A percentile compares a stretch with the other conserved stretches of the same genome.
Evolutionary conservation across 148 eudicot genomes (phyloP).

Genomic region (Diospyros lotus): DNA sequence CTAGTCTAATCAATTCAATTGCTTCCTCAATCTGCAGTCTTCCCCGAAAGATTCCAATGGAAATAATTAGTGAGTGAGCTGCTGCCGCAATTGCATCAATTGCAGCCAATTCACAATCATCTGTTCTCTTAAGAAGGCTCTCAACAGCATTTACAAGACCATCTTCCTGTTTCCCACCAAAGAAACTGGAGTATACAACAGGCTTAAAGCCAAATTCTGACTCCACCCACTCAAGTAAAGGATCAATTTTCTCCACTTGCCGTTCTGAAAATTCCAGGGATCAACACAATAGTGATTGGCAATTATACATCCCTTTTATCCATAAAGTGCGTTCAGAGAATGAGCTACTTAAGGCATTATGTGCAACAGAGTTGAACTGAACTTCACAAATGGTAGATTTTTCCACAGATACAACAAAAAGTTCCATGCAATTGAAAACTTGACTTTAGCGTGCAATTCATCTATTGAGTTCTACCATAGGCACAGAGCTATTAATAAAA

Average conservation of each 20-base stretch:
- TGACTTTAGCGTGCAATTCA: neutral
- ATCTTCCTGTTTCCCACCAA: constrained; percentile 87
- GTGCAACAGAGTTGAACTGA: too few relatives aligned
- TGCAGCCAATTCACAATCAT: constrained; percentile 83
- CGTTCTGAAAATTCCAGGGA: constrained; percentile 42
- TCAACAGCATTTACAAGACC: constrained; percentile 72
- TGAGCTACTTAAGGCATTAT: neutral
- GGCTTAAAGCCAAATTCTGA: constrained; percentile 89
- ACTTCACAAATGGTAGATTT: too few relatives aligned
- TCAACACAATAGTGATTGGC: neutral
- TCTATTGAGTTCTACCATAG: neutral
- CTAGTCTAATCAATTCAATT: constrained; percentile 84
- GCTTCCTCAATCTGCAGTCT: constrained; percentile 76
- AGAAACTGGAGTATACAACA: constrained; percentile 63
- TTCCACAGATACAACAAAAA: neutral
- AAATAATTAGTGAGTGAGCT: constrained; percentile 68
- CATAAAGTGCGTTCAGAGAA: neutral
- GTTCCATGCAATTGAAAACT: neutral
- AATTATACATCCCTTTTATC: neutral
- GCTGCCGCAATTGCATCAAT: constrained; percentile 91
- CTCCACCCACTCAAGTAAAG: constrained; percentile 77
- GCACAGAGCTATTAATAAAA: neutral
- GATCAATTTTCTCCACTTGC: constrained; percentile 84
- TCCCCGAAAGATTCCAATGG: constrained; percentile 62
- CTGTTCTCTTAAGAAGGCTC: constrained; percentile 54